These are phyloP conservation scores for Clavaria fumosa DNA, from an alignment of 768 basidiomycete species.

Conservation along the genomic window DNA sequence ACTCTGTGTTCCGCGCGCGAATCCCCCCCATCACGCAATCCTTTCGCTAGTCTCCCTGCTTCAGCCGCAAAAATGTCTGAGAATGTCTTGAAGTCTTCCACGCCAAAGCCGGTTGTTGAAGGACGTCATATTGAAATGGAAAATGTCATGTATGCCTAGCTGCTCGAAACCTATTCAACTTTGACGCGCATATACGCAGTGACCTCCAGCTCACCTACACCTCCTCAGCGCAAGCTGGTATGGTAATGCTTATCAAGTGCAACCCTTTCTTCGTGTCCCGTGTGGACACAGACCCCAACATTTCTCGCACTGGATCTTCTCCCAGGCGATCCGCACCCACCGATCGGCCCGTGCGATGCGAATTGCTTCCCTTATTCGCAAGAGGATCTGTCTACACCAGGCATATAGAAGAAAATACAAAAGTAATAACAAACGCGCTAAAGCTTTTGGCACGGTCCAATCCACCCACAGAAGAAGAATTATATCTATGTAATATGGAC, in stretches of 20 bases:
- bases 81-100: too few relatives aligned
- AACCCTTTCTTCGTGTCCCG: neutral
- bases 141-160: constrained; percentile 14
- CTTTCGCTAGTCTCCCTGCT: too few relatives aligned
- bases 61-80: too few relatives aligned
- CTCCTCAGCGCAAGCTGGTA: constrained; percentile 15
- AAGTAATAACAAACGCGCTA: too few relatives aligned
- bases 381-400: constrained; percentile 15
- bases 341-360: constrained; percentile 2
- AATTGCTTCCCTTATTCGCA: constrained; percentile 29
- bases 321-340: neutral
- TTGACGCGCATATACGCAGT: neutral
- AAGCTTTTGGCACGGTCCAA: constrained; percentile 14
- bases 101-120: too few relatives aligned
- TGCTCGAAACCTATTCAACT: neutral
- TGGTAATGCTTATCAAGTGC: neutral
- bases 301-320: neutral
- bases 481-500: constrained; percentile 30
- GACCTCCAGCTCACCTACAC: neutral
- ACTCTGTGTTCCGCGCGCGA: too few relatives aligned
- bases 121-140: constrained; percentile 10
- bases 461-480: constrained; percentile 24
- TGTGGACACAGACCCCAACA: neutral
- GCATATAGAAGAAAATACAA: constrained; percentile 6
- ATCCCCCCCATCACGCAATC: too few relatives aligned